Evolutionary conservation across 1,284 basidiomycete species (phyloP).

Genomic region (Cutaneotrichosporon cutaneum): DNA sequence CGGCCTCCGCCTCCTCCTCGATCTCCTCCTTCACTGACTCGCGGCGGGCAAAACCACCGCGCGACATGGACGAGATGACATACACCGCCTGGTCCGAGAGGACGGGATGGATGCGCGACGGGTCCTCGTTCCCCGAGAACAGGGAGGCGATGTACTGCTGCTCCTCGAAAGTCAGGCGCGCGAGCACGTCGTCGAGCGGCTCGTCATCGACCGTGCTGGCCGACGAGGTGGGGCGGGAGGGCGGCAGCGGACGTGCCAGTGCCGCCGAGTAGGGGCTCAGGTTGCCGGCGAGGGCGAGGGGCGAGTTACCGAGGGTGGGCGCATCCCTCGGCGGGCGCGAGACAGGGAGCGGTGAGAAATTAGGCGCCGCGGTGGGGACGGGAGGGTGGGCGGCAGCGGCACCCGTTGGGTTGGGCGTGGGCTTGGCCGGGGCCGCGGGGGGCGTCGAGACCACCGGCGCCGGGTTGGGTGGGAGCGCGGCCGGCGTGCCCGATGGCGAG

Average conservation of each 20-base stretch:
- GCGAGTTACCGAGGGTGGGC: neutral
- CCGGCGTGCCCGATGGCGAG: neutral
- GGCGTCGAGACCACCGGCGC: neutral
- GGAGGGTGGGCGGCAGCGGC: neutral
- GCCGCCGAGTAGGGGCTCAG: neutral
- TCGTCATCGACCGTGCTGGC: neutral
- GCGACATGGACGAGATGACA: neutral
- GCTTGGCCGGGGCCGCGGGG: neutral
- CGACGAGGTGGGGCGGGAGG: neutral
- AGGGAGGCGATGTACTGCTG: slow-evolving; percentile 1
- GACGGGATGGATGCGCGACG: neutral
- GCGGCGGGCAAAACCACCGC: neutral
- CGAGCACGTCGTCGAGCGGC: neutral
- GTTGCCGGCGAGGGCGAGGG: neutral
- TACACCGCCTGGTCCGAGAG: neutral
- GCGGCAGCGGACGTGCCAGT: neutral
- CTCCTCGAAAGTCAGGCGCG: neutral
- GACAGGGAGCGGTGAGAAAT: neutral
- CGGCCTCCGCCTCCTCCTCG: neutral
- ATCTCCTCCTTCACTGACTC: neutral
- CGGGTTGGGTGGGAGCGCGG: neutral
- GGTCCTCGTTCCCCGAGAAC: neutral
- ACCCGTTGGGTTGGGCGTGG: neutral
- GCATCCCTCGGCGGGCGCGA: slow-evolving; percentile 1
- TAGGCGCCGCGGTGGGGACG: neutral